Conservation (phyloP, 495 filamentous ascomycete genomes). For the Cercophora newfieldiana region DNA sequence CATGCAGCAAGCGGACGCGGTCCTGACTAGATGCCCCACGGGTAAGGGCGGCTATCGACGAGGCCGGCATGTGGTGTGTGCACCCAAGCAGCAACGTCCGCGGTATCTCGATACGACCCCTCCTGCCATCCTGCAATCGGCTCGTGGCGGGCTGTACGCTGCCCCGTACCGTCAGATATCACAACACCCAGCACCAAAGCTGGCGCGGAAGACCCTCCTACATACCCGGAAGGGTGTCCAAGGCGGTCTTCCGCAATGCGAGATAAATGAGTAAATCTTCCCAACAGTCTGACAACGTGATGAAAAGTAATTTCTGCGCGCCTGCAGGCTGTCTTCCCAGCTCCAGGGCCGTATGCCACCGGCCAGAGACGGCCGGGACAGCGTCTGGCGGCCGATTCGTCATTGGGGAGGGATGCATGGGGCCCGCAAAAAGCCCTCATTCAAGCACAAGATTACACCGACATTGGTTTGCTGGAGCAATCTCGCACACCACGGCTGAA, state of each 20-base stretch:
- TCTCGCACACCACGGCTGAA: conserved; percentile 8
- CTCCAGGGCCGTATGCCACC: not conserved
- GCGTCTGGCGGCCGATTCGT: conserved; percentile 9
- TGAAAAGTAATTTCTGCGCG: conserved; percentile 13
- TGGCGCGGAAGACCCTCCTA: conserved; percentile 14
- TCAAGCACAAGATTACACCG: conserved; percentile 15
- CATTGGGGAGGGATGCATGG: conserved; percentile 4
- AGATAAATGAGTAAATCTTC: conserved; percentile 9
- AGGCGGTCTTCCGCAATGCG: conserved; percentile 1
- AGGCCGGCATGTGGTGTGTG: conserved; percentile 17
- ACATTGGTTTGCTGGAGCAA: conserved; percentile 12
- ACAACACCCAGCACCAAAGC: not conserved
- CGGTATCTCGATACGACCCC: conserved; percentile 2
- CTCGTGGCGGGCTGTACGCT: conserved; percentile 7
- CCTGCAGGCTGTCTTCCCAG: not conserved
- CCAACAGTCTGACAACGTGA: not conserved
- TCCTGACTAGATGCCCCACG: not conserved
- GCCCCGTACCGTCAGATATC: conserved; percentile 16
- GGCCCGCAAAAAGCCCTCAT: conserved; percentile 12
- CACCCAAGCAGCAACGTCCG: not conserved
- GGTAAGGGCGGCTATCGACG: conserved; percentile 13
- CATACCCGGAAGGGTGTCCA: conserved; percentile 10
- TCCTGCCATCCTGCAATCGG: conserved; percentile 5
- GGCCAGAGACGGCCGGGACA: not conserved
- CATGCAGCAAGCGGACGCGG: not conserved